A percentile compares a stretch with the other conserved stretches of the same genome.
Evolutionary conservation across 1,139 yeast species (phyloP).

Genomic region (Pichia kudriavzevii): DNA sequence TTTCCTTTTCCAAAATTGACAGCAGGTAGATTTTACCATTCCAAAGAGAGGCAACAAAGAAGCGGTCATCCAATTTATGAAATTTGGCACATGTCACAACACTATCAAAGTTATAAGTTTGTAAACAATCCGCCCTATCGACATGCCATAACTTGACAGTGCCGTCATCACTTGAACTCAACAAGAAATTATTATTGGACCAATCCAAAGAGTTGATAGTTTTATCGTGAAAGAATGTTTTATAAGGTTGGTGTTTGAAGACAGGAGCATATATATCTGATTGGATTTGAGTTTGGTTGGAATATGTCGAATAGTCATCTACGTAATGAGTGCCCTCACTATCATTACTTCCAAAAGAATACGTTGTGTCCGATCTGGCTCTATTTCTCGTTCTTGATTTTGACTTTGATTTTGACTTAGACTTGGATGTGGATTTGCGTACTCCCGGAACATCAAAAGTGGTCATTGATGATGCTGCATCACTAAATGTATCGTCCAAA

Average conservation of each 20-base stretch:
- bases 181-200: conserved; percentile 78
- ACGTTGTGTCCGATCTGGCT: conserved; percentile 3
- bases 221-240: conserved; percentile 53
- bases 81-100: conserved; percentile 78
- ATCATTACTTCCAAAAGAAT: conserved; percentile 3
- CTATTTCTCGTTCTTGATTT: neutral
- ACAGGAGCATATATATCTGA: conserved; percentile 58
- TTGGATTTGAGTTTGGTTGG: conserved; percentile 4
- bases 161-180: conserved; percentile 81
- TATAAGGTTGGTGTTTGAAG: conserved; percentile 62
- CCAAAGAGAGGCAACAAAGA: conserved; percentile 75
- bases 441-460: too few species aligned
- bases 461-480: conserved; percentile 12
- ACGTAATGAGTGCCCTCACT: neutral
- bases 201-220: conserved; percentile 73
- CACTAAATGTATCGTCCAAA: conserved; percentile 11
- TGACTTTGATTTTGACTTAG: conserved; percentile 2
- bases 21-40: conserved; percentile 75
- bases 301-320: neutral
- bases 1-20: conserved; percentile 75
- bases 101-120: conserved; percentile 66
- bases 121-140: conserved; percentile 54
- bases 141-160: conserved; percentile 84
- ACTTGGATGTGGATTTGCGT: conserved; percentile 9
- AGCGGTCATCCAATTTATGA: conserved; percentile 83